A percentile compares a stretch with the other conserved stretches of the same genome.
These are phyloP conservation scores for Colletotrichum ledebouriae DNA, from an alignment of 2,329 filamentous ascomycete genomes.

Conservation along the genomic window DNA sequence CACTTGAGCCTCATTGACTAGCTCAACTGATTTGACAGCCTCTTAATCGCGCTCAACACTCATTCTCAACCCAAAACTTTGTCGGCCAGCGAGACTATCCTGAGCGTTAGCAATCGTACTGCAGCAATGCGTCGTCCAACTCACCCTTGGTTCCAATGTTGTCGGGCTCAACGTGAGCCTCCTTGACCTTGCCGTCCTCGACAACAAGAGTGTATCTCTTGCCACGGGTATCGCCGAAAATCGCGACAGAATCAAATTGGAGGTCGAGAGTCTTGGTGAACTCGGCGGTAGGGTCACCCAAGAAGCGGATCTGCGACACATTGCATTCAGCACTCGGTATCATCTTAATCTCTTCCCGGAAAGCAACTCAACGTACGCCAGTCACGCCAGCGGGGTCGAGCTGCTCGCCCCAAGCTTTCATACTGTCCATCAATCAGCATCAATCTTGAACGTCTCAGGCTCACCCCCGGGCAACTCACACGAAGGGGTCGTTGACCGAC, in stretches of 20 bases:
- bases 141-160: conserved; percentile 85
- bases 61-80: conserved; percentile 59
- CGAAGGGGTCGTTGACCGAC: conserved; percentile 93
- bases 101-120: not conserved
- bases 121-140: conserved; percentile 44
- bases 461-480: conserved; percentile 71
- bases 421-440: conserved; percentile 63
- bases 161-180: conserved; percentile 87
- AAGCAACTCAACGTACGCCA: conserved; percentile 70
- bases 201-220: conserved; percentile 90
- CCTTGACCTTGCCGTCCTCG: conserved; percentile 87
- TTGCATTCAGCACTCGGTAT: conserved; percentile 13
- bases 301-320: conserved; percentile 82
- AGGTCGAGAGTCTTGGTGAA: conserved; percentile 90
- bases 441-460: conserved; percentile 27
- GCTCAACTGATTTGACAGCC: not conserved
- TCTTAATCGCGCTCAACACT: not conserved
- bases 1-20: not conserved
- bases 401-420: conserved; percentile 87
- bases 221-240: conserved; percentile 86
- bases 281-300: conserved; percentile 82
- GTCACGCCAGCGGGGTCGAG: conserved; percentile 82
- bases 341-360: not conserved
- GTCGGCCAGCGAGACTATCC: conserved; percentile 63
- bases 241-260: conserved; percentile 80